phyloP scores from a whole-genome alignment of 495 filamentous ascomycete genomes.

The Hypoxylon lienhwacheense region DNA sequence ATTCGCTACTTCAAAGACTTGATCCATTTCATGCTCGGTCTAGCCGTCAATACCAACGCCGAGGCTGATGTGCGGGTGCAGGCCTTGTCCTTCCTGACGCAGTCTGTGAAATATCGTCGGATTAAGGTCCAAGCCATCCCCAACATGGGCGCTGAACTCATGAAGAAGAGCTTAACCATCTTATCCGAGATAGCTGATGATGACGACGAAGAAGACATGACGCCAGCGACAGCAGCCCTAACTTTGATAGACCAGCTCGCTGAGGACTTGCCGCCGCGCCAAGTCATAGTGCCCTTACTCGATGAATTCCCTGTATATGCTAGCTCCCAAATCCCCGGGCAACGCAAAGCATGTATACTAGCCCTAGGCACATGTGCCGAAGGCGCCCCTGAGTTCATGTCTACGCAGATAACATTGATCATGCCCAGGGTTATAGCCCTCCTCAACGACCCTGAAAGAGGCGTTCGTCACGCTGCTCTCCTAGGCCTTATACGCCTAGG shows the following conservation, averaged over 20 bases:
- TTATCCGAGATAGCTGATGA: slow-evolving; percentile 81
- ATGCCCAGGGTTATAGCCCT: slow-evolving; percentile 85
- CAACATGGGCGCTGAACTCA: slow-evolving; percentile 79
- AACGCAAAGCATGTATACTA: slow-evolving; percentile 86
- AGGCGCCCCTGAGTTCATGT: slow-evolving; percentile 94
- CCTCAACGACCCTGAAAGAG: slow-evolving; percentile 76
- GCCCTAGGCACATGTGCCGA: slow-evolving; percentile 93
- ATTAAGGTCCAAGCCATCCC: slow-evolving; percentile 88
- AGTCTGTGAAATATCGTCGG: slow-evolving; percentile 86
- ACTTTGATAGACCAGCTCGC: slow-evolving; percentile 87
- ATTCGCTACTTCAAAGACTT: slow-evolving; percentile 86
- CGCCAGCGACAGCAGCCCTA: slow-evolving; percentile 84
- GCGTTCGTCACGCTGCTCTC: slow-evolving; percentile 83
- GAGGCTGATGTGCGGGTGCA: slow-evolving; percentile 86
- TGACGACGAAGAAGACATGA: slow-evolving; percentile 86
- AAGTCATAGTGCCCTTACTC: slow-evolving; percentile 91
- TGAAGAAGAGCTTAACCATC: slow-evolving; percentile 80
- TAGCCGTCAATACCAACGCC: slow-evolving; percentile 70
- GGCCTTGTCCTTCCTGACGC: slow-evolving; percentile 90
- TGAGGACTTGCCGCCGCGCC: slow-evolving; percentile 82
- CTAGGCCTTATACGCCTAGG: slow-evolving; percentile 84
- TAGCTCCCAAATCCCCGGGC: slow-evolving; percentile 68
- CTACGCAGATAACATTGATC: slow-evolving; percentile 81
- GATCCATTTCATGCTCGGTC: slow-evolving; percentile 89
- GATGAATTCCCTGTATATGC: slow-evolving; percentile 81